Base-by-base conservation (phyloP, 2,329 filamentous ascomycete genomes). In the Ampelomyces quisqualis region DNA sequence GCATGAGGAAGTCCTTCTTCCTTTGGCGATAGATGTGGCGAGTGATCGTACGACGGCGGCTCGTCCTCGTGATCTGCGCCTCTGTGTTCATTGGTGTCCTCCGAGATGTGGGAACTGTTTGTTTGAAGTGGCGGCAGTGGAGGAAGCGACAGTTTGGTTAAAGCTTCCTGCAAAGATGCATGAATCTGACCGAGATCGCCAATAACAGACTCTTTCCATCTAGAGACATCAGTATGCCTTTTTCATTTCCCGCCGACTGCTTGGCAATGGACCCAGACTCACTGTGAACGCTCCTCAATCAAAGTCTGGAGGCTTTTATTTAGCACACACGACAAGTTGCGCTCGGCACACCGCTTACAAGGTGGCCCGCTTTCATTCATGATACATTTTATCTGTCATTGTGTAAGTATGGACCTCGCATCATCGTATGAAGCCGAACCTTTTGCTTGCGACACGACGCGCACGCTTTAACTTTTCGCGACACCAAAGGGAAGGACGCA, bases 391-490 rank as follows among this genome's bases (percentile, higher is more conserved):
- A 77, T 76, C 61, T 64, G 23, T 18, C n/a, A 4, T 1, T 2
- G 11, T 9, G 22, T 29, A 20, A 27, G 24, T 17, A 13, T 2
- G 27, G 20, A n/a, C 13, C 14, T 39, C 26, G 6, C 13, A 30
- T 21, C 40, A 41, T 33, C 38, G 14, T 23, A 34, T n/a, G 24
- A 29, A 14, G 13, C 21, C 8, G 11, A 11, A 62, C 60, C 59
- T 78, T 78, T 47, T 77, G 75, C 42, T 75, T 73, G 45, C 76
- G 72, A 55, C 76, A 78, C 47, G 76, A 72, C 7, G 75, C 76
- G 53, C 76, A 78, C 19, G 76, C 76, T 35, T 64, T 65, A 28
- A 65, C 58, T 33, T 63, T 64, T 8, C 62, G 55, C 27, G 62
- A 65, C 14, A 36, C 23, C 3, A 24, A 15, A 13, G 34, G 34